Conservation (phyloP, 2,329 filamentous ascomycete species). For the Penicillium sp. region DNA sequence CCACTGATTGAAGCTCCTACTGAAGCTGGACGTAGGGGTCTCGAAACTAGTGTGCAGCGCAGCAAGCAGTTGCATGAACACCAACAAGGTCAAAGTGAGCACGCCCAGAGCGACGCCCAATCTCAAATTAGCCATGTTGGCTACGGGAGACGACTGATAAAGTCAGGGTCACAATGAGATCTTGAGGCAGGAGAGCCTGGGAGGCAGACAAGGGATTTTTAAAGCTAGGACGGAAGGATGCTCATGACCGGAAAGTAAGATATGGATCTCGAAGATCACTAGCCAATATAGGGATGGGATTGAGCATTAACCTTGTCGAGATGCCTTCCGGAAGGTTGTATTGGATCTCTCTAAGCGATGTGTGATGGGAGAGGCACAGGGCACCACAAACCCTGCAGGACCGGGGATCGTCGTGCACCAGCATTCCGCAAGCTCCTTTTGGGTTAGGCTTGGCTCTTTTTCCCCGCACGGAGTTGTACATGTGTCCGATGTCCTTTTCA, state of each 20-base stretch:
- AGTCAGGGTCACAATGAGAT: conserved; percentile 1
- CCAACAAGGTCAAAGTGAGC: conserved; percentile 26
- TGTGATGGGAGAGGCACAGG: conserved; percentile 10
- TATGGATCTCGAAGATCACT: conserved; percentile 8
- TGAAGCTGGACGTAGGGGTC: conserved; percentile 14
- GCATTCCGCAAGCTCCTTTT: conserved; percentile 4
- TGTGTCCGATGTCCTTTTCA: not conserved
- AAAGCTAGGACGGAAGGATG: not conserved
- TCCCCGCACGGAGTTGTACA: conserved; percentile 13
- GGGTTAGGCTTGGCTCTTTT: conserved; percentile 5
- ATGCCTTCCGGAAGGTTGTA: conserved; percentile 9
- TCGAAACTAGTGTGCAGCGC: conserved; percentile 18
- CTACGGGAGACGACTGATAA: conserved; percentile 3
- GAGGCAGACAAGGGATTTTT: conserved; percentile 7
- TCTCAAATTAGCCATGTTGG: conserved; percentile 31
- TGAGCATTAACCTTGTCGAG: not conserved
- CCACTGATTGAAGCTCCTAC: conserved; percentile 22
- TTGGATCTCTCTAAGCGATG: conserved; percentile 12
- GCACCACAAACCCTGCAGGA: not conserved
- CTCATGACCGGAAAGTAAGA: not conserved
- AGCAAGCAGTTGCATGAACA: conserved; percentile 33
- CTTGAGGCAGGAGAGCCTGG: conserved; percentile 1
- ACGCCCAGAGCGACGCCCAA: conserved; percentile 26
- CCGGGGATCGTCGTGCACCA: conserved; percentile 10
- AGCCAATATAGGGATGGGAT: not conserved